Base-by-base conservation (phyloP, 495 filamentous ascomycete species). In the Neohortaea acidophila region DNA sequence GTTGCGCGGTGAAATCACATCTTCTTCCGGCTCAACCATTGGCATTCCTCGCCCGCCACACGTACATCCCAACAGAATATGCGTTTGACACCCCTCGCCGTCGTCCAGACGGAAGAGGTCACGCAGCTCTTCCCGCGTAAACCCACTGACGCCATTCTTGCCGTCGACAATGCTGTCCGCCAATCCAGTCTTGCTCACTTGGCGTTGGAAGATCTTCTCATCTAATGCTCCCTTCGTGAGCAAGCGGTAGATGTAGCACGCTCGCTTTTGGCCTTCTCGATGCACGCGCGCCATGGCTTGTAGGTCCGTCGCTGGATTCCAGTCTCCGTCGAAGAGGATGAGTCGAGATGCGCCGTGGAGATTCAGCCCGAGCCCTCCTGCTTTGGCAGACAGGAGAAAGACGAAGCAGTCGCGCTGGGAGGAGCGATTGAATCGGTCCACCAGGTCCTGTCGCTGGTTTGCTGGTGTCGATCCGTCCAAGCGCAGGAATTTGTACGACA, bases 271-370 rank as follows among this genome's bases (percentile, higher is more conserved):
- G 12, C 81, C 81, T 45, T 84, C 80, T 21, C 81, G 67, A 52
- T 85, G 80, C 33, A 87, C 79, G 3, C 81, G 70, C 2, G 81
- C 81, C 81, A 87, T 85, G n/a, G 81, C 81, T 53, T 87, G 81
- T 14, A 77, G 61, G 48, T 87, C 81, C 2, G 77, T 84, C 6
- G 77, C 74, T 1, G 81, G 81, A 48, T 87, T 87, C 81, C 81
- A 87, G 56, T 85, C 81, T 4, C 81, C 68, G 47, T 87, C 81
- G 50, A 84, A 85, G 2, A 87, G 69, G 6, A 85, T 62, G 0
- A 87, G 68, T 9, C 81, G 66, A 15, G 75, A 79, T 3, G 81
- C 81, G 15, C 81, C 81, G 41, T 82, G 77, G 2, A 87, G 68
- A 53, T 87, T 87, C 29, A 87, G 65, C 2, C 81, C 81, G 13